Conservation (phyloP, 805 yeast species). For the Nakazawaea peltata region DNA sequence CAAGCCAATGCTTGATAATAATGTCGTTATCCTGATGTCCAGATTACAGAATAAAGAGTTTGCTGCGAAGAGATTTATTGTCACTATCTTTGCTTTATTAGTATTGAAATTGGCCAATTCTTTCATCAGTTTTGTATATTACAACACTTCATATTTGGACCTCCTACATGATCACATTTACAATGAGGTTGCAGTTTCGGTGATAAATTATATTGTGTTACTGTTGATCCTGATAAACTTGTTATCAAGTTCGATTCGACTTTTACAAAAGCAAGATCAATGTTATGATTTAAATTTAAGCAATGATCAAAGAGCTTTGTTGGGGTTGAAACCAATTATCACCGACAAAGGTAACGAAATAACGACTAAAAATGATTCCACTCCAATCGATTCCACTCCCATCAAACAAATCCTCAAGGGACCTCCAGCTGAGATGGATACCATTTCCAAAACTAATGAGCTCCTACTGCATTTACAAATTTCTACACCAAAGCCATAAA, state of each 20-base stretch:
- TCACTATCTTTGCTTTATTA: constrained; percentile 21
- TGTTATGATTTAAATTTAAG: constrained; percentile 44
- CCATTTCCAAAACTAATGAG: constrained; percentile 6
- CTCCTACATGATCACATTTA: constrained; percentile 4
- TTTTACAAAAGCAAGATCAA: constrained; percentile 36
- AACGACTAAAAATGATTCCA: neutral
- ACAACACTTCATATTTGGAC: constrained; percentile 12
- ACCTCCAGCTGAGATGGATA: constrained; percentile 5
- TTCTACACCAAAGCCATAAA: constrained; percentile 5
- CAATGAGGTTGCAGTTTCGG: constrained; percentile 7
- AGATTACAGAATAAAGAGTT: constrained; percentile 35
- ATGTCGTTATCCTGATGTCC: constrained; percentile 33
- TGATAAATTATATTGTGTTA: constrained; percentile 16
- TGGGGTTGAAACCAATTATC: constrained; percentile 27
- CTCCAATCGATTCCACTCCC: constrained; percentile 1
- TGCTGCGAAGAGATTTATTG: constrained; percentile 25
- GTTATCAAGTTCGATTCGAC: constrained; percentile 18
- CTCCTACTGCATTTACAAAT: constrained; percentile 1
- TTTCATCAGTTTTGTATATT: constrained; percentile 13
- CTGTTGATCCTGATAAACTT: constrained; percentile 21
- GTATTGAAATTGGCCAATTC: constrained; percentile 22
- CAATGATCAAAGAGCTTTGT: constrained; percentile 33
- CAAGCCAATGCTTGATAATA: constrained; percentile 9
- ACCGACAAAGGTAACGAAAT: constrained; percentile 2
- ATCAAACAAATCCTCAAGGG: constrained; percentile 4